Evolutionary conservation across 2,329 filamentous ascomycete genomes (phyloP), one percentile per base, ranked within the genome.

Genomic region (Colletotrichum eremochloae): DNA sequence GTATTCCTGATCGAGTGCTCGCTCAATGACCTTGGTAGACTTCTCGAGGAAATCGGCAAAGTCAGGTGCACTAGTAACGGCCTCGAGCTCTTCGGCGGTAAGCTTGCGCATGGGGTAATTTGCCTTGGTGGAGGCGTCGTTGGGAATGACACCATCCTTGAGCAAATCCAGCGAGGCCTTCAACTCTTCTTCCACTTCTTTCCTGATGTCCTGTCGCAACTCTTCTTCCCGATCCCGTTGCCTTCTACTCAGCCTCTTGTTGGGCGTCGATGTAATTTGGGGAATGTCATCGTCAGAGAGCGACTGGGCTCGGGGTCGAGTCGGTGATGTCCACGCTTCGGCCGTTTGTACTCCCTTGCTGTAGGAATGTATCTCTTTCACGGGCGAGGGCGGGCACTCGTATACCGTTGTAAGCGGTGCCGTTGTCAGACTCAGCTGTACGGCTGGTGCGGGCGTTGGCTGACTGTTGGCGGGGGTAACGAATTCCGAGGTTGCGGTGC

Each of bases 341-440:
- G 92, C 90, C 20, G 96, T 98, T 82, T 99, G 97, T 31, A 98
- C 95, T 68, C 92, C 95, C 84, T 98, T 98, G 87, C 94, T 98
- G 86, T 99, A 99, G 65, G 95, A 97, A 79, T 97, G 95, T 72
- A 97, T 87, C 82, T 99, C 96, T 75, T 92, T 90, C 67, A 92
- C 89, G 44, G 92, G 91, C 29, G 91, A 92, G 1, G 93, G 92
- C 1, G 93, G 90, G 75, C 91, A 93, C 81, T 97, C 95, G 82
- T 93, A 95, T 72, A 96, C 89, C 44, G 94, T 95, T 24, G 91
- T 90, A 65, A 94, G 86, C 9, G 93, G 88, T 14, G 90, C 90
- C 1, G 95, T 92, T 9, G 91, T 92, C 29, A 97, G 89, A 24
- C 67, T 72, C 3, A 90, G 92, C 78, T 96, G 94, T 20, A 87